Conservation (phyloP, 495 filamentous ascomycete species). For the Bathelium albidoporum region DNA sequence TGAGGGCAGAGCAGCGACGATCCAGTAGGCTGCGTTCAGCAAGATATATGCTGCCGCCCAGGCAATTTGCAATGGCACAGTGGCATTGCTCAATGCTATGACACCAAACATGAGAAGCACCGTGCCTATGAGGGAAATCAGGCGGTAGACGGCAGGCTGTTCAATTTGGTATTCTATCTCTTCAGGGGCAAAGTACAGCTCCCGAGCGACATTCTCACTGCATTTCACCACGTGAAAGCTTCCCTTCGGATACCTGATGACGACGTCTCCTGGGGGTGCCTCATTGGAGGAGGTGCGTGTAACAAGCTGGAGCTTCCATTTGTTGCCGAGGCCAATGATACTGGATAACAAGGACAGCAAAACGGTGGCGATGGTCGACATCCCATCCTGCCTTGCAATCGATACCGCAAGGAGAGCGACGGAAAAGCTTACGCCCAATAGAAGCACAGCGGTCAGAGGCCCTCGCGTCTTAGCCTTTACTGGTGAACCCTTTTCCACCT, state of each 20-base stretch:
- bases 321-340: slow-evolving; percentile 34
- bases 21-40: slow-evolving; percentile 37
- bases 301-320: slow-evolving; percentile 31
- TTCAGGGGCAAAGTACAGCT: slow-evolving; percentile 36
- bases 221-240: slow-evolving; percentile 31
- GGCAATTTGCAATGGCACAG: slow-evolving; percentile 30
- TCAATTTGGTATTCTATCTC: slow-evolving; percentile 32
- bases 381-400: slow-evolving; percentile 31
- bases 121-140: slow-evolving; percentile 36
- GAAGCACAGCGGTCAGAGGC: slow-evolving; percentile 29
- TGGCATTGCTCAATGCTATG: slow-evolving; percentile 36
- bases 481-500: slow-evolving; percentile 13
- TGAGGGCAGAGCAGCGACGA: slow-evolving; percentile 35
- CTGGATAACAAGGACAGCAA: slow-evolving; percentile 37
- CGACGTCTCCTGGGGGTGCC: slow-evolving; percentile 25
- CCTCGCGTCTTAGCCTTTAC: slow-evolving; percentile 28
- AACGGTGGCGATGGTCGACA: slow-evolving; percentile 34
- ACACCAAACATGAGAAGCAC: slow-evolving; percentile 41
- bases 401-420: slow-evolving; percentile 29
- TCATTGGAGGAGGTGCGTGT: slow-evolving; percentile 7
- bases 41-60: slow-evolving; percentile 38
- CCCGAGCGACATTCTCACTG: slow-evolving; percentile 29
- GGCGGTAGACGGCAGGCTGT: slow-evolving; percentile 26
- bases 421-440: slow-evolving; percentile 33
- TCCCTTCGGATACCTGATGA: slow-evolving; percentile 34